Evolutionary conservation across 805 yeast genomes (phyloP), one percentile per base, ranked within the genome.

Genomic region (Torulaspora microellipsoides): DNA sequence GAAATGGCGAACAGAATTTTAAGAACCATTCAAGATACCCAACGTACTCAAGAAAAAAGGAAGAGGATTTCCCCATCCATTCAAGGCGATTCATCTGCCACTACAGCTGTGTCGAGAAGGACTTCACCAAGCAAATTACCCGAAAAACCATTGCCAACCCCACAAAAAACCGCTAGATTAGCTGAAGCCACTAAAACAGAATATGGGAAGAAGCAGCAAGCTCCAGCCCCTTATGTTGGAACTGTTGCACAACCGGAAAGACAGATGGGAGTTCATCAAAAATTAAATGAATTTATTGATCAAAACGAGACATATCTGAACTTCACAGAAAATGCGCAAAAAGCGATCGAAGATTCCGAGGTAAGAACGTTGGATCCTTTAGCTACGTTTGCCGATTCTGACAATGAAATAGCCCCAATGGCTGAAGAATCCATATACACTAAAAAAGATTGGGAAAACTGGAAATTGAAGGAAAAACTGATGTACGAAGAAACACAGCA

Each of bases 1-100:
- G 96, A 88, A 59, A 86, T 85, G 77, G 98, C 97, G 3, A 89
- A 88, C 59, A 85, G 84, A 64, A 88, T 93, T 49, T 68, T 93
- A 46, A 78, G 77, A 44, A 87, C 96, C 8, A 89, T 91, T 59
- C 83, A 84, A 60, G 77, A 83, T 33, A 81, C 97, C 2, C 77
- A 77, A 54, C 73, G 64, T 17, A 50, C 65, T 15, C 60, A 60
- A 46, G 60, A 51, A 34, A 55, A 53, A 50, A 52, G 52, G 30
- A 53, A 47, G 43, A 56, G 45, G 42, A 14, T 44, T 15, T 44
- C 48, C 11, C 50, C 48, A n/a, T 36, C 36, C 15, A 25, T 45
- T 4, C 48, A 48, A 10, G 36, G 40, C 8, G 51, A 44, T n/a
- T 42, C 46, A 37, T 44, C 49, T 14, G 41, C 52, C 10, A 43